phyloP scores from a whole-genome alignment of 176 grass and related monocot species.

The Thalia dealbata region DNA sequence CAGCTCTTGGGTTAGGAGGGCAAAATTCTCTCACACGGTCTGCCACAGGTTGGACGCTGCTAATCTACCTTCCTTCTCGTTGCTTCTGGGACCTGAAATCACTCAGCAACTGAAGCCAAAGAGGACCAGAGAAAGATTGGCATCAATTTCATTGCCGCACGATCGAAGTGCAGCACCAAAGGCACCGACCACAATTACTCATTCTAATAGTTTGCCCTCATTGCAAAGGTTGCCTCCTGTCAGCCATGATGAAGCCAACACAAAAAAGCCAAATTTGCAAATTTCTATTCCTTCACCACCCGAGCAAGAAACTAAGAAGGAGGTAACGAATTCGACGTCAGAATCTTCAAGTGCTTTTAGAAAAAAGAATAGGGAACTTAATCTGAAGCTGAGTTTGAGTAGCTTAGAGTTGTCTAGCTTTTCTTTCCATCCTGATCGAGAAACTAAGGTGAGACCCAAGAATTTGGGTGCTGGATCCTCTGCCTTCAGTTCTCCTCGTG shows the following conservation, averaged over 20 bases:
- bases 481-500: not conserved
- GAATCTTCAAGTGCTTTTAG: not conserved
- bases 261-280: not conserved
- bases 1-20: conserved; percentile 70
- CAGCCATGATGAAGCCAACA: not conserved
- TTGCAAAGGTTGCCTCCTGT: not conserved
- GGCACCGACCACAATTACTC: not conserved
- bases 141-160: not conserved
- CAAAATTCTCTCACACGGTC: conserved; percentile 67
- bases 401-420: not conserved
- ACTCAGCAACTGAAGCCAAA: conserved; percentile 29
- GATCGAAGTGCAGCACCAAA: not conserved
- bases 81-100: conserved; percentile 40
- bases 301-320: not conserved
- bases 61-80: conserved; percentile 34
- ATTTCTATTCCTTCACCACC: not conserved
- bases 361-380: not conserved
- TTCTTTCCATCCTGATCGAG: not conserved
- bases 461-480: not conserved
- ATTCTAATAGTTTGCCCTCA: conserved; percentile 8
- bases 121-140: conserved; percentile 22
- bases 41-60: conserved; percentile 35
- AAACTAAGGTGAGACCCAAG: not conserved
- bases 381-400: not conserved
- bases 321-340: not conserved